Base-by-base conservation (phyloP, 1,284 basidiomycete genomes). In the Ustilago sp. region DNA sequence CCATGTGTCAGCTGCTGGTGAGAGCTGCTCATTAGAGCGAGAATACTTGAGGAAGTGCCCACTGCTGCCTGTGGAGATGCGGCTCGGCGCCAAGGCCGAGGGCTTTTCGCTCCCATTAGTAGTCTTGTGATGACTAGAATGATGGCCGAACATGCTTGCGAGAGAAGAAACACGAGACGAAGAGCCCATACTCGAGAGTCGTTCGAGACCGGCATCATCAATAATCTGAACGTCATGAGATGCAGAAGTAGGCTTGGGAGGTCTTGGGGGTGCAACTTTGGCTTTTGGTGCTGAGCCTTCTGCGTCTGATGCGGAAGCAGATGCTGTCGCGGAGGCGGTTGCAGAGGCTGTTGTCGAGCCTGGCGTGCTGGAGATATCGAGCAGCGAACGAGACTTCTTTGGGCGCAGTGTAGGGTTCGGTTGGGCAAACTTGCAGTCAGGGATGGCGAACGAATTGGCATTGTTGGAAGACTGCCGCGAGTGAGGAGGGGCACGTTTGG, bases 21-120 rank as follows among this genome's bases (percentile, higher is more conserved):
- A 76, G 7, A 76, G 62, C 54, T 68, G 68, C 55, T 71, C 74
- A 43, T 76, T 76, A 11, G 74, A 76, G n/a, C 74, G 58, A 28
- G 74, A 76, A 34, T 72, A 66, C 34, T 71, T 76, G 55, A 76
- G 63, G 13, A 76, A 76, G 28, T 76, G 74, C 9, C 48, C 13
- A 12, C 39, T 43, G 28, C 64, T 45, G 3, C 68, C 59, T 0
- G 68, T 72, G 5, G 52, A 28, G 38, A 71, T 55, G 35, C 68
- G 74, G n/a, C 34, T 55, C 2, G 74, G 74, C 3, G 55, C 55
- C 31, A 52, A 8, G 17, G 36, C 17, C 19, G 51, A 13, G 3
- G 17, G 3, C 12, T 15, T 45, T 19, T 34, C 45, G 41, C n/a
- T 39, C 23, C n/a, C 41, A 23, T 31, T 59, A 3, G 36, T 59